Evolutionary conservation across 2,329 filamentous ascomycete genomes (phyloP).

Genomic region (Rhinocladiella mackenziei): DNA sequence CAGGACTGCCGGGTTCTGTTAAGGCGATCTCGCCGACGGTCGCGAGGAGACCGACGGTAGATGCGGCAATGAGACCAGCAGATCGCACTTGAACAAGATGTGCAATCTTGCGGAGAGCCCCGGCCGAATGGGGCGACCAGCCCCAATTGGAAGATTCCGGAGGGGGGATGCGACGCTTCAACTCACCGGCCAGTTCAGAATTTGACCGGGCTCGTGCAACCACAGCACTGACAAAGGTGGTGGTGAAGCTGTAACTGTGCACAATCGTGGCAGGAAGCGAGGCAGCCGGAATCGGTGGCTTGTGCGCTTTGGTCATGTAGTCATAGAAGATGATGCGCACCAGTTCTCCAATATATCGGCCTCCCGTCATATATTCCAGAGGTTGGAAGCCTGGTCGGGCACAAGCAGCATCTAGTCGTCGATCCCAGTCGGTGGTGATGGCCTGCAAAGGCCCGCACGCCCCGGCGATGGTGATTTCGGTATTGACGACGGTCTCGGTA

Average conservation of each 20-base stretch:
- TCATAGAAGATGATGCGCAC: conserved; percentile 67
- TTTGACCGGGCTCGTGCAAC: conserved; percentile 53
- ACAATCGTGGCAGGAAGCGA: conserved; percentile 55
- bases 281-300: conserved; percentile 39
- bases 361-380: conserved; percentile 79
- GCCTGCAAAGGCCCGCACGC: conserved; percentile 64
- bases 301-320: conserved; percentile 50
- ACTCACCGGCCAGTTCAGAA: conserved; percentile 45
- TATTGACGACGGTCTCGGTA: conserved; percentile 71
- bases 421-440: conserved; percentile 69
- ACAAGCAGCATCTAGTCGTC: conserved; percentile 60
- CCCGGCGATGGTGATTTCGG: conserved; percentile 78
- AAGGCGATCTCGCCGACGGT: conserved; percentile 61
- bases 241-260: conserved; percentile 61
- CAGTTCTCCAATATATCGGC: conserved; percentile 72
- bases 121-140: conserved; percentile 61
- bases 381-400: conserved; percentile 74
- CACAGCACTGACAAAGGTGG: conserved; percentile 68
- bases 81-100: conserved; percentile 68
- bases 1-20: conserved; percentile 21
- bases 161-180: conserved; percentile 52
- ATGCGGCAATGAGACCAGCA: conserved; percentile 69
- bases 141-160: conserved; percentile 48
- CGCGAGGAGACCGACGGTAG: conserved; percentile 64
- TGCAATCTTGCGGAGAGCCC: conserved; percentile 62